These are phyloP conservation scores for Trichosporon ovoides DNA, from an alignment of 1,284 basidiomycete species.

Conservation along the genomic window DNA sequence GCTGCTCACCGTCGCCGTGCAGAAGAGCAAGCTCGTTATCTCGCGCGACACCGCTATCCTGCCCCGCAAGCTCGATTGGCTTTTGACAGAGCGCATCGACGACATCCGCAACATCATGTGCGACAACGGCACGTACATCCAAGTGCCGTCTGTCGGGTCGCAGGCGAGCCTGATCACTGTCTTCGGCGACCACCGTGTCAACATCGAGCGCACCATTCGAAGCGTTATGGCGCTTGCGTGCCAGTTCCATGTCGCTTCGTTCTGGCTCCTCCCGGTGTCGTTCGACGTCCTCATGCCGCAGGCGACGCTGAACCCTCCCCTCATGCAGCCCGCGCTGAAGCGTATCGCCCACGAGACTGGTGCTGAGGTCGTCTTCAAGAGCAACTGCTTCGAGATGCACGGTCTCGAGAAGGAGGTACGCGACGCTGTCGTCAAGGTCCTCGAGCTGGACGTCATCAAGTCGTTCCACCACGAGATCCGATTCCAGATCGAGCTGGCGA, in stretches of 20 bases:
- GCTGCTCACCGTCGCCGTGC: constrained; percentile 78
- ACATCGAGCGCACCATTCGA: constrained; percentile 90
- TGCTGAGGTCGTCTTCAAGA: constrained; percentile 94
- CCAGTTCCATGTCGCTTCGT: constrained; percentile 90
- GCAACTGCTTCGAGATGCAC: constrained; percentile 95
- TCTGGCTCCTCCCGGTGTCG: constrained; percentile 90
- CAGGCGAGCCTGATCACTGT: constrained; percentile 85
- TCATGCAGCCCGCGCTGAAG: constrained; percentile 79
- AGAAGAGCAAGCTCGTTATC: constrained; percentile 87
- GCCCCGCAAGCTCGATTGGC: constrained; percentile 96
- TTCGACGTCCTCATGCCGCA: constrained; percentile 85
- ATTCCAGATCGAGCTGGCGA: constrained; percentile 96
- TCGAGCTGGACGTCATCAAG: constrained; percentile 86
- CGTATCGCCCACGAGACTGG: constrained; percentile 81
- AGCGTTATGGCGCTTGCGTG: constrained; percentile 94
- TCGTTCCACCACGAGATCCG: constrained; percentile 91
- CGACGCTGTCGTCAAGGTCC: constrained; percentile 73
- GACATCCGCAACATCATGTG: constrained; percentile 87
- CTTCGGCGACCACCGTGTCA: constrained; percentile 89
- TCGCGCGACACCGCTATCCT: constrained; percentile 89
- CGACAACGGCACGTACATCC: constrained; percentile 93
- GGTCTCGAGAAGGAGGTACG: constrained; percentile 92
- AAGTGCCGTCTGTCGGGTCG: constrained; percentile 71
- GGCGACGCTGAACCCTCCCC: constrained; percentile 68
- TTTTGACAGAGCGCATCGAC: constrained; percentile 86